A percentile compares a stretch with the other conserved stretches of the same genome.
phyloP scores from a whole-genome alignment of 805 yeast genomes.

The Wickerhamomyces pijperi region DNA sequence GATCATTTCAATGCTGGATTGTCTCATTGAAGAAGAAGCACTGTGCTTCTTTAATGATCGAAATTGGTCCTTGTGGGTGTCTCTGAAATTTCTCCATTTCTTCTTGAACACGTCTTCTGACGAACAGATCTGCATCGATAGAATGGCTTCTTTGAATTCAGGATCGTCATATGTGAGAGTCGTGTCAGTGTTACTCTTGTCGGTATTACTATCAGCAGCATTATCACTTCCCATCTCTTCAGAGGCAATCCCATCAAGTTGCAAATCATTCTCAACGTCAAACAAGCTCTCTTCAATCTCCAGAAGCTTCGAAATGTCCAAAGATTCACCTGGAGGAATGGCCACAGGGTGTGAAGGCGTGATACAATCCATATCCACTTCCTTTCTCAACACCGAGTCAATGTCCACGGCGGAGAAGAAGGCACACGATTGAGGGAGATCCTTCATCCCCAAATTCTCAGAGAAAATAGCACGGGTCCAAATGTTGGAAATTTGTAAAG shows the following conservation, averaged over 20 bases:
- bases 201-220: too few species aligned
- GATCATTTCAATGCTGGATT: too few species aligned
- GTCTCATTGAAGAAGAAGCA: too few species aligned
- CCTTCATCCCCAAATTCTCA: constrained; percentile 80
- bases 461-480: constrained; percentile 97
- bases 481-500: constrained; percentile 78
- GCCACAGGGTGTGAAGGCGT: constrained; percentile 76
- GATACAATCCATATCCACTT: constrained; percentile 81
- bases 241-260: constrained; percentile 10
- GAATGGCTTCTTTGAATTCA: constrained; percentile 6
- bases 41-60: too few species aligned
- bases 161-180: too few species aligned
- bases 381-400: constrained; percentile 81
- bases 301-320: constrained; percentile 47
- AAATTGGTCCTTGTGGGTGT: too few species aligned
- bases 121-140: constrained; percentile 9
- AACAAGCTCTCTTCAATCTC: constrained; percentile 22
- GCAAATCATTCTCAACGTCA: neutral
- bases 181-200: too few species aligned
- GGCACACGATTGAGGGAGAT: constrained; percentile 90
- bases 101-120: constrained; percentile 4
- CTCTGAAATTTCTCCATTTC: constrained; percentile 3
- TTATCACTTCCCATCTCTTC: too few species aligned
- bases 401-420: constrained; percentile 91
- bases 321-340: constrained; percentile 70